Evolutionary conservation across 23 red algal genomes (phyloP), one percentile per base, ranked within the genome.

Genomic region (Cyanidioschyzon merolae): DNA sequence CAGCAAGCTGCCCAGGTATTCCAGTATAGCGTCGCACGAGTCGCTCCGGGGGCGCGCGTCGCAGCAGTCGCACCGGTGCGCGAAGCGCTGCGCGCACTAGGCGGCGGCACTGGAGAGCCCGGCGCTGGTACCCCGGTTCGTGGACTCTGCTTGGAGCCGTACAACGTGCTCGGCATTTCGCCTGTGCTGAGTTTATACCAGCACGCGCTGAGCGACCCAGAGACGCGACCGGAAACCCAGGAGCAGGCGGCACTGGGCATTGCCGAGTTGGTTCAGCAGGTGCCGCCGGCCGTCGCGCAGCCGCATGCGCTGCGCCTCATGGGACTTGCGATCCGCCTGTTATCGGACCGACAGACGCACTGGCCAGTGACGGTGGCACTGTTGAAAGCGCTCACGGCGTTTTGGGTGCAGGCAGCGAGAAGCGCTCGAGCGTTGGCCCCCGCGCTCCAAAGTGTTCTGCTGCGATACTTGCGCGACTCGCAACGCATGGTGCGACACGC

Each of bases 181-280:
- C 45, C 45, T 7, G 21, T 54, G 7, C 45, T 54, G 45, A 54
- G 7, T 54, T 21, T 54, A 21, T 54, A 54, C 21, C 45, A 54
- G 45, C 45, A 54, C 45, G 45, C 12, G 7, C 45, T 54, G 45
- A 54, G 12, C 7, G 45, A 7, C 45, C 45, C 45, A 21, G 45
- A 54, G 45, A 54, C 45, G 7, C 45, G 45, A 54, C 38, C 86
- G 40, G 85, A 85, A 58, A 34, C 79, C 0, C 82, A 79, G 38
- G 90, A 95, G 57, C 90, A 95, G 74, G 82, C 85, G 30, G 90
- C 90, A 21, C 79, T 95, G 37, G 77, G 30, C 1, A 89, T 95
- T 74, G 81, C 50, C 15, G 85, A 95, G 41, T 39, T 95, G 76
- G 71, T 85, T 18, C 85, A 89, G 54, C n/a, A 7, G 16, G 25